Conservation (phyloP, 2,329 filamentous ascomycete species). For the Verticillium albo-atrum region DNA sequence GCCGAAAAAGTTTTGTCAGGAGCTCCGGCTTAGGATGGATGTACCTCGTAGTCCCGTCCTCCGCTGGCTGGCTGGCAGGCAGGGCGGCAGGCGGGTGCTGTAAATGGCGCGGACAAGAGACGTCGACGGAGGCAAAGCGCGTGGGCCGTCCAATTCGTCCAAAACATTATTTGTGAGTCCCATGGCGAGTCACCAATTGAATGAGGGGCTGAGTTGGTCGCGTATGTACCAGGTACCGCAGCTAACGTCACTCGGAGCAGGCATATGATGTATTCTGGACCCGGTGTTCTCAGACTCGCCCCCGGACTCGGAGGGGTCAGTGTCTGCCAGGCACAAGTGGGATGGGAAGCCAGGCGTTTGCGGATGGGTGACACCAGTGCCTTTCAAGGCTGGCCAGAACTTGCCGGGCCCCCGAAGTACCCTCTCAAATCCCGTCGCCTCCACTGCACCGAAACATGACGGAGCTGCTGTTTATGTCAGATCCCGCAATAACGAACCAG, state of each 20-base stretch:
- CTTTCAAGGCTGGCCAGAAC: neutral
- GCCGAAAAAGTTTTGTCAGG: neutral
- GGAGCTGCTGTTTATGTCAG: neutral
- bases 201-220: neutral
- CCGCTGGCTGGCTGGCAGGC: neutral
- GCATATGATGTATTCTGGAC: neutral
- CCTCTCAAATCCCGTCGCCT: neutral
- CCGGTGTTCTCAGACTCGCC: neutral
- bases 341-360: neutral
- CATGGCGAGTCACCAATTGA: neutral
- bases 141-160: neutral
- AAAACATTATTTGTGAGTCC: neutral
- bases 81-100: neutral
- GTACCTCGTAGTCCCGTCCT: neutral
- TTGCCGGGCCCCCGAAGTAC: neutral
- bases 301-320: neutral
- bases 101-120: neutral
- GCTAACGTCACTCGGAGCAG: neutral
- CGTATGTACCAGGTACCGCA: neutral
- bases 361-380: neutral
- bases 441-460: neutral
- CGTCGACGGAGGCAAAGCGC: neutral
- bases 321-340: neutral
- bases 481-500: neutral
- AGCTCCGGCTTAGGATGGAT: neutral